These are phyloP conservation scores for Alternaria longipes DNA, from an alignment of 2,329 filamentous ascomycete species.

Conservation along the genomic window DNA sequence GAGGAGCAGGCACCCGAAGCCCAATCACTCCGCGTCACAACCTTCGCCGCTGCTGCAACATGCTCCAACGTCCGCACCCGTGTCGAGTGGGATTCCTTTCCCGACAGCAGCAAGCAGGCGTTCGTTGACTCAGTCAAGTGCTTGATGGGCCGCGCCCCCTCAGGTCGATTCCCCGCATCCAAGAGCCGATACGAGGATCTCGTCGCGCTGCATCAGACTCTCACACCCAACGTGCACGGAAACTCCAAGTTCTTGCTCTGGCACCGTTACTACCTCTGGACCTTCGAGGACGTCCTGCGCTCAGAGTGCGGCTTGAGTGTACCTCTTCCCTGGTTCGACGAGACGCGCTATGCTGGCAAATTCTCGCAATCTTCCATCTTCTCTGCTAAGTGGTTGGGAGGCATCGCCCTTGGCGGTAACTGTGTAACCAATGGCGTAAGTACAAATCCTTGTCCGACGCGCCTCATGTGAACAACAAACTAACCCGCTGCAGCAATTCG, in stretches of 20 bases:
- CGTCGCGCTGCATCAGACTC: slow-evolving; percentile 45
- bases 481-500: slow-evolving; percentile 40
- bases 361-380: slow-evolving; percentile 45
- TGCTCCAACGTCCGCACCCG: slow-evolving; percentile 44
- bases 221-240: slow-evolving; percentile 46
- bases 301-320: slow-evolving; percentile 55
- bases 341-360: slow-evolving; percentile 44
- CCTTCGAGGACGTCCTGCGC: slow-evolving; percentile 54
- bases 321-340: slow-evolving; percentile 52
- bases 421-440: slow-evolving; percentile 49
- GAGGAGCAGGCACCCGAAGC: background rate
- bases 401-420: slow-evolving; percentile 33
- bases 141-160: slow-evolving; percentile 33
- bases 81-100: slow-evolving; percentile 43
- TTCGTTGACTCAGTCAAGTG: slow-evolving; percentile 44
- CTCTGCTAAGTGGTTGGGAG: slow-evolving; percentile 39
- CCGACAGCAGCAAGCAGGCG: slow-evolving; percentile 32
- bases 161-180: slow-evolving; percentile 37
- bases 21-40: background rate
- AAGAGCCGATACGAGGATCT: slow-evolving; percentile 47
- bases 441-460: slow-evolving; percentile 1
- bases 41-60: slow-evolving; percentile 14
- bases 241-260: slow-evolving; percentile 54
- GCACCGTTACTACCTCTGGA: slow-evolving; percentile 56
- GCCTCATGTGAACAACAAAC: background rate